Conservation (phyloP, 2,329 filamentous ascomycete species). For the Trichoderma breve region DNA sequence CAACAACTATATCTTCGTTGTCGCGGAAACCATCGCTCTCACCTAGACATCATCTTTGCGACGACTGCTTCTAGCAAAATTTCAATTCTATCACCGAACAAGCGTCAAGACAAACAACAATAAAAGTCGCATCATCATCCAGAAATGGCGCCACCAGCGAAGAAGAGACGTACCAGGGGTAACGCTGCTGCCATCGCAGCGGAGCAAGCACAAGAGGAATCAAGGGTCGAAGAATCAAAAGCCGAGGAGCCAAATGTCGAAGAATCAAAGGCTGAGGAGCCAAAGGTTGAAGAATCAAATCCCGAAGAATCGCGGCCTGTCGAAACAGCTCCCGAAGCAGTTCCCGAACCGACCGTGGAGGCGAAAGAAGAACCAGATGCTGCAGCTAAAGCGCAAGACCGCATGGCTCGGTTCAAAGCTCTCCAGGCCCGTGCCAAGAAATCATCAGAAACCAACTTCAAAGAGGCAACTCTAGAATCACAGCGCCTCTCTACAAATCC, state of each 20-base stretch:
- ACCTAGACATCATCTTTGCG: not conserved
- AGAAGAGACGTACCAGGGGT: slow-evolving; percentile 29
- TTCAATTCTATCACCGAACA: not conserved
- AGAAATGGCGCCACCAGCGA: slow-evolving; percentile 31
- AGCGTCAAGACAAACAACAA: not conserved
- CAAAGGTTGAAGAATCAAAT: not conserved
- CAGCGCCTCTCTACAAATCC: slow-evolving; percentile 77
- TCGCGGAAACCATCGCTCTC: not conserved
- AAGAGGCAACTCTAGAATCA: slow-evolving; percentile 80
- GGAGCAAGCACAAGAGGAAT: slow-evolving; percentile 2
- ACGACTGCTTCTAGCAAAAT: not conserved
- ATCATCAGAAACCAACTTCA: slow-evolving; percentile 71
- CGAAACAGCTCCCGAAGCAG: not conserved
- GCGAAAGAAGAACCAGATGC: slow-evolving; percentile 30
- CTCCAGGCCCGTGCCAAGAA: slow-evolving; percentile 77
- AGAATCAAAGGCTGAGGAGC: not conserved
- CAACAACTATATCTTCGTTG: not conserved
- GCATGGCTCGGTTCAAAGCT: slow-evolving; percentile 80
- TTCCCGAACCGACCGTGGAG: slow-evolving; percentile 22
- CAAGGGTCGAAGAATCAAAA: not conserved
- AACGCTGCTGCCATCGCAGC: slow-evolving; percentile 9
- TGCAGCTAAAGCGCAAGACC: slow-evolving; percentile 57
- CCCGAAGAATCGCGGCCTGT: not conserved
- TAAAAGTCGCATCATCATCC: not conserved
- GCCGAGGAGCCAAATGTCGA: not conserved